Evolutionary conservation across 2,329 filamentous ascomycete genomes (phyloP).

Genomic region (Diplocarpon rosae): DNA sequence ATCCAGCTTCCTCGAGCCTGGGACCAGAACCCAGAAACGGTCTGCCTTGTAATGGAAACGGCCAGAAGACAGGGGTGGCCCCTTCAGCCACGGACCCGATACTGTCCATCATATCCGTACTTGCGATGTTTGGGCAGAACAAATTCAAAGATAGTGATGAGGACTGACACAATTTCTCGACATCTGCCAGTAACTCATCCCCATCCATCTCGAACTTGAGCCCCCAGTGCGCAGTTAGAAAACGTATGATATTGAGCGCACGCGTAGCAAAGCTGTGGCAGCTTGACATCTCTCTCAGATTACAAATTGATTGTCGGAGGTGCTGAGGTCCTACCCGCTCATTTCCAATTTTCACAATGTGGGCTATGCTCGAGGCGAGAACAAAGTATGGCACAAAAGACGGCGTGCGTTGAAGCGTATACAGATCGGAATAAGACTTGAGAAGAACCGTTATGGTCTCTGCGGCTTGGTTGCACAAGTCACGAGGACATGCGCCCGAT

Average conservation of each 20-base stretch:
- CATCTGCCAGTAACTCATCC: conserved; percentile 30
- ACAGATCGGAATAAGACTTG: conserved; percentile 25
- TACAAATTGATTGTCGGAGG: conserved; percentile 43
- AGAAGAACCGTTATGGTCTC: conserved; percentile 28
- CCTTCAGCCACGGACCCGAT: conserved; percentile 6
- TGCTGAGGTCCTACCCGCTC: conserved; percentile 27
- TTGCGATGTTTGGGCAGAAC: conserved; percentile 19
- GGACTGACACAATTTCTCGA: conserved; percentile 17
- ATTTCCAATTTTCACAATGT: conserved; percentile 20
- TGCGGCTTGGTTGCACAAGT: conserved; percentile 26
- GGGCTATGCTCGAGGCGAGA: conserved; percentile 20
- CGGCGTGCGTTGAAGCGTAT: conserved; percentile 25
- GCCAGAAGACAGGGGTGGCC: conserved; percentile 23
- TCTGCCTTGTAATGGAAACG: conserved; percentile 24
- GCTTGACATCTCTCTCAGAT: conserved; percentile 49
- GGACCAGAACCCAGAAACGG: conserved; percentile 14
- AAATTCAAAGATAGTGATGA: conserved; percentile 13
- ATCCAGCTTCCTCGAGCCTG: conserved; percentile 13
- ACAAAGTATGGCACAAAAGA: conserved; percentile 27
- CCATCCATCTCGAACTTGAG: conserved; percentile 38
- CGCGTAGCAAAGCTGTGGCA: conserved; percentile 23
- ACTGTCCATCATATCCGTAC: conserved; percentile 25
- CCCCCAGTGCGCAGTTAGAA: conserved; percentile 47
- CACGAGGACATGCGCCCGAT: conserved; percentile 21
- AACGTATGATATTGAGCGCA: conserved; percentile 38